These are phyloP conservation scores for Penicillium brasilianum DNA, from an alignment of 2,329 filamentous ascomycete genomes.

Conservation along the genomic window DNA sequence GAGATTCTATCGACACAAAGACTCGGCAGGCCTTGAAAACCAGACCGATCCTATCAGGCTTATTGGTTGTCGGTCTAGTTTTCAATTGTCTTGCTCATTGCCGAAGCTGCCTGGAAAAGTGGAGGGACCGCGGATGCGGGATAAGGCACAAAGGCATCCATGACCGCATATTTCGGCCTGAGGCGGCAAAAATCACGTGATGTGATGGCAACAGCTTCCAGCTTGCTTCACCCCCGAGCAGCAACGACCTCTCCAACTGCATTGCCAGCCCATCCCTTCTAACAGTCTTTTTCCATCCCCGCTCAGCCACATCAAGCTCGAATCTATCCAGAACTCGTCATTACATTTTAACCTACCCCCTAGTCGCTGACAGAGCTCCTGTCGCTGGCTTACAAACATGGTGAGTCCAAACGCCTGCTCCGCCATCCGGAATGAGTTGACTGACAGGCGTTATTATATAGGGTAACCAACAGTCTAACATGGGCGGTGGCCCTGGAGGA, in stretches of 20 bases:
- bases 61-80: constrained; percentile 1
- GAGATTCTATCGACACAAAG: not conserved
- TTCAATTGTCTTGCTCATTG: constrained; percentile 12
- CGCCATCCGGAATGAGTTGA: constrained; percentile 11
- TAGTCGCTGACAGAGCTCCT: constrained; percentile 23
- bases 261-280: constrained; percentile 23
- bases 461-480: constrained; percentile 73
- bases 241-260: constrained; percentile 25
- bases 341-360: not conserved
- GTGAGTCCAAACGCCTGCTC: constrained; percentile 33
- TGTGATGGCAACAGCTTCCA: constrained; percentile 31
- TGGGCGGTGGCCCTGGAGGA: constrained; percentile 72
- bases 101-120: constrained; percentile 1
- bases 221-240: constrained; percentile 28
- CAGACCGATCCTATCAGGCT: not conserved
- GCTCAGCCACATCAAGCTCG: not conserved
- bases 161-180: constrained; percentile 24
- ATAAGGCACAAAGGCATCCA: constrained; percentile 24
- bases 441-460: constrained; percentile 36
- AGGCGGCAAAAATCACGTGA: constrained; percentile 26
- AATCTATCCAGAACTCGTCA: not conserved
- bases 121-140: constrained; percentile 2
- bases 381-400: constrained; percentile 39
- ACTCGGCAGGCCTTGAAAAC: not conserved
- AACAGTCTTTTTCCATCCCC: constrained; percentile 12